Evolutionary conservation across 2,329 filamentous ascomycete genomes (phyloP).

Genomic region (Fusarium mangiferae): DNA sequence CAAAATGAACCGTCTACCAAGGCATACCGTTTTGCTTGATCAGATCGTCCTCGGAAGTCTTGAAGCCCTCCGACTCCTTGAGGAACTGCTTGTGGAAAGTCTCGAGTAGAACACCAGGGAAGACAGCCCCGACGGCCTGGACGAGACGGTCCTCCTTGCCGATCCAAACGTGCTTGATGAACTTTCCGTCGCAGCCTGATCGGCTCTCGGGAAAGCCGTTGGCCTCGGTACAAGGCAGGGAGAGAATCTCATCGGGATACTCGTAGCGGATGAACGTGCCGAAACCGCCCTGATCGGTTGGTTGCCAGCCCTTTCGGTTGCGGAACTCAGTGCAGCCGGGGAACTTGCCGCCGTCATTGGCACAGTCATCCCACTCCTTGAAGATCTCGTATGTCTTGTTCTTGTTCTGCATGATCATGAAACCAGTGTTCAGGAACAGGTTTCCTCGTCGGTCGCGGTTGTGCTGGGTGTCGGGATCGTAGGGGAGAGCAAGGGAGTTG

Average conservation of each 20-base stretch:
- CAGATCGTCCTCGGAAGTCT: slow-evolving; percentile 20
- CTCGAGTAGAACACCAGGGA: slow-evolving; percentile 50
- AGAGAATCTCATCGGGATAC: slow-evolving; percentile 52
- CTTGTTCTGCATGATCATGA: slow-evolving; percentile 64
- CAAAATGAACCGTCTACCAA: neutral
- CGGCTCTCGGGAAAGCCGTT: slow-evolving; percentile 55
- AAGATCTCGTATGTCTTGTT: slow-evolving; percentile 59
- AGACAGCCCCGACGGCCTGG: slow-evolving; percentile 51
- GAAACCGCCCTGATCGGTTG: slow-evolving; percentile 57
- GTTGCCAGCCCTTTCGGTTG: slow-evolving; percentile 48
- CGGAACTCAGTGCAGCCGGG: slow-evolving; percentile 53
- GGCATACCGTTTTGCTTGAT: slow-evolving; percentile 13
- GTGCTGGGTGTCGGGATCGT: slow-evolving; percentile 50
- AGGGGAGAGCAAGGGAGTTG: slow-evolving; percentile 56
- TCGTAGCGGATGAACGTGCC: slow-evolving; percentile 57
- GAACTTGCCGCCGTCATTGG: slow-evolving; percentile 51
- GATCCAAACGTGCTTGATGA: slow-evolving; percentile 58
- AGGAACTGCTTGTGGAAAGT: slow-evolving; percentile 52
- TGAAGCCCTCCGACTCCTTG: slow-evolving; percentile 37
- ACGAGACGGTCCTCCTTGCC: slow-evolving; percentile 54
- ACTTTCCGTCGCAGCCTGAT: slow-evolving; percentile 52
- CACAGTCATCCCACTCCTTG: slow-evolving; percentile 58
- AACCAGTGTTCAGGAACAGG: slow-evolving; percentile 62
- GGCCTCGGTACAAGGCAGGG: slow-evolving; percentile 54
- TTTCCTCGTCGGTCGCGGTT: slow-evolving; percentile 55